Evolutionary conservation across 2,329 filamentous ascomycete genomes (phyloP).

Genomic region (Sphaerulina musiva): DNA sequence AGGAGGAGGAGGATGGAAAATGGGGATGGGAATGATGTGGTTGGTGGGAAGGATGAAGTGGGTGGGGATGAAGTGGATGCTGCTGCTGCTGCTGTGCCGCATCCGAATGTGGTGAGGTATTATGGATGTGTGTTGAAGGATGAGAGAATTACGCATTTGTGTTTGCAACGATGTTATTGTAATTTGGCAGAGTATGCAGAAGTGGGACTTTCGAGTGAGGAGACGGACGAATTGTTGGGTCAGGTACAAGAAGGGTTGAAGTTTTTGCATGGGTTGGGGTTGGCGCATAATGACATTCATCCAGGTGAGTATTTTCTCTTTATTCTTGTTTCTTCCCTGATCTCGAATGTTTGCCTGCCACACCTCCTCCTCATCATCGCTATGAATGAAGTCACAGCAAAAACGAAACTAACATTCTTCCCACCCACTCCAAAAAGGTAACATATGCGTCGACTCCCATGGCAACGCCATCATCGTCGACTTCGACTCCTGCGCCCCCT

Average conservation of each 20-base stretch:
- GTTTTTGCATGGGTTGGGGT: slow-evolving; percentile 34
- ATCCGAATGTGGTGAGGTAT: slow-evolving; percentile 30
- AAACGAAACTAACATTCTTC: no score
- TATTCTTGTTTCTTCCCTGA: neutral
- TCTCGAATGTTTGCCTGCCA: neutral
- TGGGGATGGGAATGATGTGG: no score
- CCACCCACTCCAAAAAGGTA: slow-evolving; percentile 12
- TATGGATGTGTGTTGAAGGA: slow-evolving; percentile 28
- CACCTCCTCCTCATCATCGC: no score
- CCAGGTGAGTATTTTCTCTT: slow-evolving; percentile 11
- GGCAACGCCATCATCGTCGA: slow-evolving; percentile 34
- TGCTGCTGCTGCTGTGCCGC: slow-evolving; percentile 8
- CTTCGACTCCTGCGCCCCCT: slow-evolving; percentile 33
- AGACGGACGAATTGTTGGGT: slow-evolving; percentile 20
- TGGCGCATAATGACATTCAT: slow-evolving; percentile 23
- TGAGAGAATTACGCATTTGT: slow-evolving; percentile 28
- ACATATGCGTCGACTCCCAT: slow-evolving; percentile 33
- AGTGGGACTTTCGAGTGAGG: slow-evolving; percentile 16
- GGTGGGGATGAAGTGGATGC: no score
- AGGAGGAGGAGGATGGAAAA: no score
- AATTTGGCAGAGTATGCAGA: slow-evolving; percentile 24
- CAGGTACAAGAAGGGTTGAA: slow-evolving; percentile 28
- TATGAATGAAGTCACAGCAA: no score
- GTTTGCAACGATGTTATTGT: slow-evolving; percentile 25
- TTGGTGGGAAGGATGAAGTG: no score